Conservation (phyloP, 139 green algal species). For the Volvox africanus region DNA sequence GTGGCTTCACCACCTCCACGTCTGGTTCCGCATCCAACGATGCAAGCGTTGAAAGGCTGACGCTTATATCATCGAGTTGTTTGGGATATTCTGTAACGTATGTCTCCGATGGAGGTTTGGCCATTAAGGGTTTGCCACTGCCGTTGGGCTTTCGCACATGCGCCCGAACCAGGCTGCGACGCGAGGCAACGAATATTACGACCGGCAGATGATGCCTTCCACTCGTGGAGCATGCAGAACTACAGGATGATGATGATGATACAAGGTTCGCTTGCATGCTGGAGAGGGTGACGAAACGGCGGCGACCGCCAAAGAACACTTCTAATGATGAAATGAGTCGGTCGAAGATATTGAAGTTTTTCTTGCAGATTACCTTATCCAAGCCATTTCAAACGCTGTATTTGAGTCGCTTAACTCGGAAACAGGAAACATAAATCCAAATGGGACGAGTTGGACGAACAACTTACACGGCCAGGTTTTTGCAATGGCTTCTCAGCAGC, state of each 20-base stretch:
- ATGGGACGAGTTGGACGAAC: not conserved
- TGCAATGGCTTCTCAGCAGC: not conserved
- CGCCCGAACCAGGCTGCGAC: not conserved
- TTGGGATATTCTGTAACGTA: slow-evolving; percentile 28
- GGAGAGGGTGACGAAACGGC: not conserved
- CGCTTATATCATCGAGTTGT: not conserved
- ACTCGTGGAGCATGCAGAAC: slow-evolving; percentile 28
- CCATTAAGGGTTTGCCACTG: not conserved
- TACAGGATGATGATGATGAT: slow-evolving; percentile 2
- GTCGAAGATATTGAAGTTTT: too few relatives aligned
- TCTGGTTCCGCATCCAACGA: slow-evolving; percentile 28
- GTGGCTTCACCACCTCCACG: slow-evolving; percentile 25
- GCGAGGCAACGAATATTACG: not conserved
- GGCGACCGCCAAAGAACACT: not conserved
- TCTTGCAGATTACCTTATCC: too few relatives aligned
- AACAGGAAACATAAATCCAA: not conserved
- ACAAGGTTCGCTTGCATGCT: slow-evolving; percentile 18
- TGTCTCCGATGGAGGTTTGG: not conserved
- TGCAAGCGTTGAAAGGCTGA: not conserved
- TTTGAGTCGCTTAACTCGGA: not conserved
- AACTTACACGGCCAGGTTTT: not conserved
- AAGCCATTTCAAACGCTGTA: too few relatives aligned
- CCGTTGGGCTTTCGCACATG: not conserved
- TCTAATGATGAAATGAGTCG: too few relatives aligned
- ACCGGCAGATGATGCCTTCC: not conserved